Conservation (phyloP, 495 filamentous ascomycete genomes). For the Aspergillus panamensis region DNA sequence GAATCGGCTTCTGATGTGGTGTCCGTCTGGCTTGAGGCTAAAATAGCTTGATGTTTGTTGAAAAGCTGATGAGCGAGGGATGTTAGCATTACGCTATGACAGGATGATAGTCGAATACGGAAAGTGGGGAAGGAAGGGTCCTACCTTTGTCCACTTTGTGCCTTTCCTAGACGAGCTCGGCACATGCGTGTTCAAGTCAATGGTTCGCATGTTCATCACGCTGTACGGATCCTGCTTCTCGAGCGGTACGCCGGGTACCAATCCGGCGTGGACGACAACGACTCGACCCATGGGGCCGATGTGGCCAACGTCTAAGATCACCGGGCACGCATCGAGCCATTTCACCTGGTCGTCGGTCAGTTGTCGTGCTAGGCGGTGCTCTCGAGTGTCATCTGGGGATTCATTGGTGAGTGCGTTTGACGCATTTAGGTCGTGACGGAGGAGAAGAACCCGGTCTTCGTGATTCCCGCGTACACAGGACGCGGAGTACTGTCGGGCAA, state of each 20-base stretch:
- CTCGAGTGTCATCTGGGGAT: slow-evolving; percentile 24
- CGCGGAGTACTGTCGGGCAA: slow-evolving; percentile 65
- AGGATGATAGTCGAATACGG: background rate
- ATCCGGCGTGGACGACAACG: slow-evolving; percentile 77
- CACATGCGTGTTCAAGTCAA: slow-evolving; percentile 59
- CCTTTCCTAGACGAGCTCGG: slow-evolving; percentile 57
- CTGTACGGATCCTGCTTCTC: slow-evolving; percentile 72
- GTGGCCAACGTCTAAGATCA: slow-evolving; percentile 67
- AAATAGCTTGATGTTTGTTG: slow-evolving; percentile 52
- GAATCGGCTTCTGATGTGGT: slow-evolving; percentile 20
- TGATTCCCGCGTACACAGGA: slow-evolving; percentile 89
- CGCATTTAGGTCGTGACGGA: slow-evolving; percentile 41
- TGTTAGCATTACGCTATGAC: background rate
- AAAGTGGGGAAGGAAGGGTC: slow-evolving; percentile 18
- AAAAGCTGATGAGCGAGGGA: slow-evolving; percentile 38
- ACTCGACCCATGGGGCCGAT: slow-evolving; percentile 57
- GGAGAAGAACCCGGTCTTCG: slow-evolving; percentile 73
- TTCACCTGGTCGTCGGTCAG: slow-evolving; percentile 58
- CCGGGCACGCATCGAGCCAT: slow-evolving; percentile 69
- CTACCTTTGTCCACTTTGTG: slow-evolving; percentile 64
- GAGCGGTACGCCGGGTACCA: slow-evolving; percentile 69
- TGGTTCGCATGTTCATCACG: slow-evolving; percentile 89
- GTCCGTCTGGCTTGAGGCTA: slow-evolving; percentile 25
- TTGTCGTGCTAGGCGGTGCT: slow-evolving; percentile 47
- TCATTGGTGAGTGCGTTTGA: slow-evolving; percentile 18